Conservation (phyloP, 176 grass and related monocot species). For the Calamus simplicifolius region DNA sequence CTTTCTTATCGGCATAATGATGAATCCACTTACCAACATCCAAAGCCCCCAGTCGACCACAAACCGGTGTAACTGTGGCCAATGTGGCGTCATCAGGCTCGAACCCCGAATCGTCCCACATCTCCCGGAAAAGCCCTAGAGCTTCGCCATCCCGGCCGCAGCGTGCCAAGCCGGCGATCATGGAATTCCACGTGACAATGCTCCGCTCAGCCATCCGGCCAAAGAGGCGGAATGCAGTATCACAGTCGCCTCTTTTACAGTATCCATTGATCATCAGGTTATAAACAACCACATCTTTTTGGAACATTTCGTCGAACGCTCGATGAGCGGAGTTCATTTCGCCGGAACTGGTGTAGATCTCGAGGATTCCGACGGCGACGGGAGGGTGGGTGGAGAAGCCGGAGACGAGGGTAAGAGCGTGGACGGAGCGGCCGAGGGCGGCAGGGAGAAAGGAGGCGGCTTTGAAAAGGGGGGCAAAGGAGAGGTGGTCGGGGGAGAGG, state of each 20-base stretch:
- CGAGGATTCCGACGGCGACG: conserved; percentile 34
- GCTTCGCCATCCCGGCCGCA: conserved; percentile 23
- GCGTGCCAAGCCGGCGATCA: conserved; percentile 28
- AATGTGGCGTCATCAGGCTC: conserved; percentile 40
- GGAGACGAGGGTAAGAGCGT: conserved; percentile 30
- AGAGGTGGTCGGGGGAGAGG: conserved; percentile 8
- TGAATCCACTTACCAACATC: conserved; percentile 29
- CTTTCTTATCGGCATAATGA: conserved; percentile 23
- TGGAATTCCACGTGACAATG: conserved; percentile 48
- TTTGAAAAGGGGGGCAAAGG: conserved; percentile 28
- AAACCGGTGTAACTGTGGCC: conserved; percentile 32
- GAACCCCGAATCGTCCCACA: conserved; percentile 25
- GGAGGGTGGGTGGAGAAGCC: conserved; percentile 39
- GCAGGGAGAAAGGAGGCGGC: conserved; percentile 13
- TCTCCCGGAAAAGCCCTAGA: conserved; percentile 24
- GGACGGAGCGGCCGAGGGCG: conserved; percentile 26
- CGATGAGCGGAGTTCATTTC: conserved; percentile 10
- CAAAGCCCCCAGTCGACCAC: conserved; percentile 30
- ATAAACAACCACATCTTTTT: conserved; percentile 14
- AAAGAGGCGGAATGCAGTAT: not conserved
- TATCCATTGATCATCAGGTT: conserved; percentile 15
- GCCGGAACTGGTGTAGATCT: conserved; percentile 9
- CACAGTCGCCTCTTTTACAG: conserved; percentile 10
- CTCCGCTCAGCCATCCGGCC: conserved; percentile 20
- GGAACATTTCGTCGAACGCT: conserved; percentile 49